Evolutionary conservation across 129 eudicot species (phyloP).

Genomic region (Smallanthus sonchifolius): DNA sequence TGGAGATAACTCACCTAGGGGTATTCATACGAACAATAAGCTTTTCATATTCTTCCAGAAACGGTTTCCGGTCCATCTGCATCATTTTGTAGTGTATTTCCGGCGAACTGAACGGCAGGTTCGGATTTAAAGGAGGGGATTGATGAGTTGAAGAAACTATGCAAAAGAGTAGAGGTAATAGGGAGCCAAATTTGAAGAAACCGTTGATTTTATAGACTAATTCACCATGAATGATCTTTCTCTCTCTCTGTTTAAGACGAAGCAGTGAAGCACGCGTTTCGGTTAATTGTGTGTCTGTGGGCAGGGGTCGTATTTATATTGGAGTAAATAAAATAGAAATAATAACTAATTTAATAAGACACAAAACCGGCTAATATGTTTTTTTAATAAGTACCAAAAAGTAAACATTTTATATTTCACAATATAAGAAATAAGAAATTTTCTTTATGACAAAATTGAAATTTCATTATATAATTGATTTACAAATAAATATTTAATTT

Average conservation of each 20-base stretch:
- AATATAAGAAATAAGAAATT: too few relatives aligned
- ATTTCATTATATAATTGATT: too few relatives aligned
- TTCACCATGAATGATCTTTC: background rate
- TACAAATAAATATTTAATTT: too few relatives aligned
- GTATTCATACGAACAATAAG: conserved; percentile 72
- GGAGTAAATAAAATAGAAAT: background rate
- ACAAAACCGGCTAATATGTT: background rate
- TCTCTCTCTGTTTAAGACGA: background rate
- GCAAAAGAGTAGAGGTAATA: conserved; percentile 7
- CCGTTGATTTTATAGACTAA: background rate
- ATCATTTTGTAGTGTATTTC: conserved; percentile 9
- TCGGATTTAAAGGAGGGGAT: background rate
- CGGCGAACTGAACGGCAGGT: background rate
- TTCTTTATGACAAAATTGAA: too few relatives aligned
- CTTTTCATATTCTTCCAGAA: conserved; percentile 82
- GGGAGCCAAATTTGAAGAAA: conserved; percentile 10
- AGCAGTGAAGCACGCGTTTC: background rate
- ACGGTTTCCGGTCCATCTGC: conserved; percentile 67
- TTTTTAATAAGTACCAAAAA: background rate
- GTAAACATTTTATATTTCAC: too few relatives aligned
- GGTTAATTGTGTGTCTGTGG: background rate
- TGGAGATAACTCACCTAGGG: conserved; percentile 48
- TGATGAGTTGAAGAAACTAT: background rate
- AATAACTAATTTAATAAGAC: background rate
- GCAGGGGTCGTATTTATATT: background rate